A percentile compares a stretch with the other conserved stretches of the same genome.
Evolutionary conservation across 2,329 filamentous ascomycete species (phyloP).

Genomic region (Fusarium subtropicale): DNA sequence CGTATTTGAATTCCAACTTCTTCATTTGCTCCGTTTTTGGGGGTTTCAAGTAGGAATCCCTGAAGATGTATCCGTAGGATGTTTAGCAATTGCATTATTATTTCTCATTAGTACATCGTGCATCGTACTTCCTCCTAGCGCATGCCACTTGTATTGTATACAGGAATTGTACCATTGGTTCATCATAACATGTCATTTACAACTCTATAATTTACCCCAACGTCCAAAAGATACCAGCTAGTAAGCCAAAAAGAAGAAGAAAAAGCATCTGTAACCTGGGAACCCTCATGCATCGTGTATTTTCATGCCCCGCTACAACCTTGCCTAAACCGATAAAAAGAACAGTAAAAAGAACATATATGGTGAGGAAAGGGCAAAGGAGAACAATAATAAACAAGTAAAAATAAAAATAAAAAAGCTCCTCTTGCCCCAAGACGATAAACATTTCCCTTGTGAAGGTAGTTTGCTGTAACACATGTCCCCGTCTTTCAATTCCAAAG

Average conservation of each 20-base stretch:
- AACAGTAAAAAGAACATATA: slow-evolving; percentile 31
- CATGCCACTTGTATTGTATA: not conserved
- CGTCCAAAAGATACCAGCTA: not conserved
- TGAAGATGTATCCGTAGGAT: not conserved
- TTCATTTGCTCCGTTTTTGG: not conserved
- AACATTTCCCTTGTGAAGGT: slow-evolving; percentile 9
- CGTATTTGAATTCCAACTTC: not conserved
- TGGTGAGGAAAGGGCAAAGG: slow-evolving; percentile 22
- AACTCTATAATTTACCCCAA: slow-evolving; percentile 25
- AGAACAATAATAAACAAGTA: slow-evolving; percentile 9
- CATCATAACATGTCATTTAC: slow-evolving; percentile 14
- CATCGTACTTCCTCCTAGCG: not conserved
- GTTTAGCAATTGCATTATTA: not conserved
- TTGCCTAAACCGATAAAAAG: slow-evolving; percentile 22
- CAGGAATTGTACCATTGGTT: not conserved
- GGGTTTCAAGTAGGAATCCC: not conserved
- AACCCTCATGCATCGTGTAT: slow-evolving; percentile 43
- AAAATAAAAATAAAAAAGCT: slow-evolving; percentile 10
- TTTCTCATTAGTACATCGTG: not conserved
- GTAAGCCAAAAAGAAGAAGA: not conserved
- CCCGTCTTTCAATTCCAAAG: slow-evolving; percentile 26
- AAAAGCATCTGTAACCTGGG: slow-evolving; percentile 15
- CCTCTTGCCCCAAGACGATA: slow-evolving; percentile 23
- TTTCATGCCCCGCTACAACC: slow-evolving; percentile 44
- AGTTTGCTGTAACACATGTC: slow-evolving; percentile 11